Evolutionary conservation across 495 filamentous ascomycete species (phyloP).

Genomic region (Penicillium silybi): DNA sequence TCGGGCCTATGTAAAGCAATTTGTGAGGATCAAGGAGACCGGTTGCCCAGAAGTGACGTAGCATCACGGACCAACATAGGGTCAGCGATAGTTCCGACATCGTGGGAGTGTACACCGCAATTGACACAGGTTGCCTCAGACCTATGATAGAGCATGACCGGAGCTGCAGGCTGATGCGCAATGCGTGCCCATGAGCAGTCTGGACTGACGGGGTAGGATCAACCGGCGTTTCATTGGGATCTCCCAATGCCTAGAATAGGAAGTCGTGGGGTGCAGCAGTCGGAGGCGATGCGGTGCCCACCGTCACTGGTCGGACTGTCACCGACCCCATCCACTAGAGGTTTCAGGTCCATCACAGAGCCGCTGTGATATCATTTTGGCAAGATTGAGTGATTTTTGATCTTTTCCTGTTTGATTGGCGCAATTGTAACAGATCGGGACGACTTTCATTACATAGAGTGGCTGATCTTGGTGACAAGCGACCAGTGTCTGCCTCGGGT

Average conservation of each 20-base stretch:
- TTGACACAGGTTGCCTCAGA: not conserved
- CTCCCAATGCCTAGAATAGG: slow-evolving; percentile 13
- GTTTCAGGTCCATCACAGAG: slow-evolving; percentile 17
- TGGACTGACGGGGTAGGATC: not conserved
- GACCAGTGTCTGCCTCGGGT: not conserved
- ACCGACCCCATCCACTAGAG: slow-evolving; percentile 16
- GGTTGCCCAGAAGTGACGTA: slow-evolving; percentile 14
- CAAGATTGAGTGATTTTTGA: not conserved
- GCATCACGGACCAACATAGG: slow-evolving; percentile 19
- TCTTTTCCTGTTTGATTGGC: not conserved
- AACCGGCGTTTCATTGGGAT: slow-evolving; percentile 16
- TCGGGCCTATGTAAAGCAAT: too few species aligned
- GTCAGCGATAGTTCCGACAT: not conserved
- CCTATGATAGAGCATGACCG: not conserved
- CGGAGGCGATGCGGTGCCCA: slow-evolving; percentile 2
- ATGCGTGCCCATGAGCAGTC: not conserved
- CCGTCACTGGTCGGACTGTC: slow-evolving; percentile 10
- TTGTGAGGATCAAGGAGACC: not conserved
- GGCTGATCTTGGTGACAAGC: not conserved
- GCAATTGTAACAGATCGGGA: not conserved
- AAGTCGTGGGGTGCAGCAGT: slow-evolving; percentile 21
- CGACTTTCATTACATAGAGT: not conserved
- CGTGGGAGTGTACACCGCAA: slow-evolving; percentile 7
- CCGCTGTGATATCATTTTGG: slow-evolving; percentile 19
- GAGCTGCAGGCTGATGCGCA: slow-evolving; percentile 1